A percentile compares a stretch with the other conserved stretches of the same genome.
These are phyloP conservation scores for Arabidopsis arenosa DNA, from an alignment of 345 rosid genomes.

Conservation along the genomic window DNA sequence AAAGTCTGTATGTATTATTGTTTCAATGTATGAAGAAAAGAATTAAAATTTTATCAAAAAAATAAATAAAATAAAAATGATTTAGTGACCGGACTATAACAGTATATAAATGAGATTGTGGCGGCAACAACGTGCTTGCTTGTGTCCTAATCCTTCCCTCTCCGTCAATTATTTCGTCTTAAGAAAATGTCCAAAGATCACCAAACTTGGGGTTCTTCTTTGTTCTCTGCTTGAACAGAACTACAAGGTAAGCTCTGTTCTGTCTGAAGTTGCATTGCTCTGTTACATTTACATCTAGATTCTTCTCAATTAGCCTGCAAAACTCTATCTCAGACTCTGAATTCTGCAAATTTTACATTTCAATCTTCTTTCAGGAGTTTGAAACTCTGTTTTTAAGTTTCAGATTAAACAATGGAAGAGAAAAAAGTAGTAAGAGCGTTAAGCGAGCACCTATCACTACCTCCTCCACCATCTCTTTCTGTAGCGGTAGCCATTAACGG, in stretches of 20 bases:
- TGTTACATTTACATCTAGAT: slow-evolving; percentile 10
- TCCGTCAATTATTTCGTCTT: slow-evolving; percentile 8
- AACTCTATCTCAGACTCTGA: background rate
- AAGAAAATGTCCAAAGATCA: slow-evolving; percentile 36
- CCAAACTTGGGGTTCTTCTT: slow-evolving; percentile 5
- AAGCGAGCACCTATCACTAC: slow-evolving; percentile 44
- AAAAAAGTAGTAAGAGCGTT: slow-evolving; percentile 17
- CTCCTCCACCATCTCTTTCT: slow-evolving; percentile 45
- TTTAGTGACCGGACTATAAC: slow-evolving; percentile 36
- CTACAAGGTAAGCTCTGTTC: slow-evolving; percentile 10
- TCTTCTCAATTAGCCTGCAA: background rate
- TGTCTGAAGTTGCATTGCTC: slow-evolving; percentile 11
- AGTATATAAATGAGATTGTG: slow-evolving; percentile 27
- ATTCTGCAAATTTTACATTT: background rate
- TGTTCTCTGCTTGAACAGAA: slow-evolving; percentile 12
- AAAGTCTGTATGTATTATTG: slow-evolving; percentile 16
- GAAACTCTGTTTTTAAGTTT: slow-evolving; percentile 13
- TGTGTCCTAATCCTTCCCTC: slow-evolving; percentile 22
- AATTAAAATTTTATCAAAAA: background rate
- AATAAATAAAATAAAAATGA: background rate
- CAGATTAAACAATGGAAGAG: slow-evolving; percentile 36
- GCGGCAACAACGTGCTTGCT: slow-evolving; percentile 49
- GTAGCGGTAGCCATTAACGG: slow-evolving; percentile 80
- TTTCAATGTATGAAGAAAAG: slow-evolving; percentile 13
- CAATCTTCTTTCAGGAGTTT: background rate